phyloP scores from a whole-genome alignment of 2,329 filamentous ascomycete species.

The Clarireedia hainanense region DNA sequence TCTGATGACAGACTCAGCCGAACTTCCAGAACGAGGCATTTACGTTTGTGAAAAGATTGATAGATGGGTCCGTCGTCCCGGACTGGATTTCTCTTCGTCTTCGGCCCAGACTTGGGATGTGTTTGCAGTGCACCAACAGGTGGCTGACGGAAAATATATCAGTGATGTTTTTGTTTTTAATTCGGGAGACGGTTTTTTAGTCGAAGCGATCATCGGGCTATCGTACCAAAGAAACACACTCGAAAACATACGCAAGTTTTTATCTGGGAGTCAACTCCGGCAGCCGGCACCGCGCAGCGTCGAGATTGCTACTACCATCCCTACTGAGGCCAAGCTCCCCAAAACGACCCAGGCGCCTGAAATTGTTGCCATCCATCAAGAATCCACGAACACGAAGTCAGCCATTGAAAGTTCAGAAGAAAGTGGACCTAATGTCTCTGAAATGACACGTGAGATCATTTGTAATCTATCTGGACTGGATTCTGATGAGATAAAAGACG shows the following conservation, averaged over 20 bases:
- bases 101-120: constrained; percentile 26
- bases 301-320: too few species aligned
- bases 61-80: constrained; percentile 29
- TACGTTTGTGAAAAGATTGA: constrained; percentile 30
- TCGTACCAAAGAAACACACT: too few species aligned
- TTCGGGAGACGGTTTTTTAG: constrained; percentile 15
- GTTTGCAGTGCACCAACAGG: constrained; percentile 21
- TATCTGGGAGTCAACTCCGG: too few species aligned
- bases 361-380: too few species aligned
- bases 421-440: neutral
- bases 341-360: too few species aligned
- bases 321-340: too few species aligned
- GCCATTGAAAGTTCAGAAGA: too few species aligned
- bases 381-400: too few species aligned
- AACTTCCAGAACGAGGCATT: constrained; percentile 20
- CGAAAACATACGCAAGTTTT: too few species aligned
- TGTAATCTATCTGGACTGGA: constrained; percentile 23
- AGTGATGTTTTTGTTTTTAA: constrained; percentile 33
- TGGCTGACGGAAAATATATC: constrained; percentile 23
- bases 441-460: neutral
- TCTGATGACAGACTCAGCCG: constrained; percentile 26
- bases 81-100: constrained; percentile 1
- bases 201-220: too few species aligned
- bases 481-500: constrained; percentile 30
- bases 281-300: too few species aligned